These are phyloP conservation scores for Globisporangium spinosum DNA, from an alignment of 352 stramenopile species.

Conservation along the genomic window DNA sequence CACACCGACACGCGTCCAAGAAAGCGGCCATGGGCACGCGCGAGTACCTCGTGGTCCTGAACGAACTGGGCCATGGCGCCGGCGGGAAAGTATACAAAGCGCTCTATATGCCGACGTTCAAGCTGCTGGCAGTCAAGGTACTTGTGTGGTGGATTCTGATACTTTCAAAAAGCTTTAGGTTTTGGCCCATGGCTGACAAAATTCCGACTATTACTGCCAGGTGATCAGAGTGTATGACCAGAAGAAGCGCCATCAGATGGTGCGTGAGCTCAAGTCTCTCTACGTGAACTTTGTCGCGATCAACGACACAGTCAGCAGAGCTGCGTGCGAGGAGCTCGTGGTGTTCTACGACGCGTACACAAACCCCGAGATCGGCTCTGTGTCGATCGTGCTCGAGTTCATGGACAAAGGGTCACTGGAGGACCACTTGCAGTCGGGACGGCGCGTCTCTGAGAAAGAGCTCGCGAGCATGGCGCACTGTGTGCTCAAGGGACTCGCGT, in stretches of 20 bases:
- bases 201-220: neutral
- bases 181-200: neutral
- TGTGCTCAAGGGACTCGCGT: conserved; percentile 79
- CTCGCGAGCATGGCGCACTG: conserved; percentile 80
- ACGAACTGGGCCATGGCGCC: conserved; percentile 79
- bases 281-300: conserved; percentile 80
- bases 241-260: conserved; percentile 87
- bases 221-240: conserved; percentile 87
- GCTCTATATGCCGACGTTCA: conserved; percentile 86
- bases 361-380: conserved; percentile 76
- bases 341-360: conserved; percentile 92
- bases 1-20: conserved; percentile 23
- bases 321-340: conserved; percentile 79
- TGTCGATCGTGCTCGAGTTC: conserved; percentile 94
- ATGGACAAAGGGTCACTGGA: conserved; percentile 92
- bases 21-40: conserved; percentile 39
- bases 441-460: conserved; percentile 54
- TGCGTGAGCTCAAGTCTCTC: conserved; percentile 82
- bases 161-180: too few relatives aligned
- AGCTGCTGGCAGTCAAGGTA: conserved; percentile 84
- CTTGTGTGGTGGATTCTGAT: neutral
- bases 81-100: conserved; percentile 89
- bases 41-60: conserved; percentile 63
- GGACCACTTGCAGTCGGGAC: conserved; percentile 51
- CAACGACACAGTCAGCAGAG: conserved; percentile 32